Conservation (phyloP, 2,329 filamentous ascomycete genomes). For the Epichloe typhina region DNA sequence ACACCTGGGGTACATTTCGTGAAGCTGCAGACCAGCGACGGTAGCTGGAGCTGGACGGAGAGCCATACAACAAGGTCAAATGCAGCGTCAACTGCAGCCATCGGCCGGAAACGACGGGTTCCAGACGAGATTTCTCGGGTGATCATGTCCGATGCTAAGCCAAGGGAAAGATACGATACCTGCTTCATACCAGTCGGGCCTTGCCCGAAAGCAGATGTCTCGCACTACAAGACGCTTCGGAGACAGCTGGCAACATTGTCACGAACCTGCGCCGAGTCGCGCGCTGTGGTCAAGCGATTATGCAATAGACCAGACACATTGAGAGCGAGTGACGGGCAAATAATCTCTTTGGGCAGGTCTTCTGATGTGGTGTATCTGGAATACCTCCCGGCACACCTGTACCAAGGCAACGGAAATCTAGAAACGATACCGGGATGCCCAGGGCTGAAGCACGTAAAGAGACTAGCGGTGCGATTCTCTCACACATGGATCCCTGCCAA, state of each 20-base stretch:
- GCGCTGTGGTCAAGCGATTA: conserved; percentile 10
- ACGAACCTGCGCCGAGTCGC: conserved; percentile 16
- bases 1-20: conserved; percentile 24
- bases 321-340: conserved; percentile 13
- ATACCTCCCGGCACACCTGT: conserved; percentile 18
- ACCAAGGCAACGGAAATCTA: conserved; percentile 15
- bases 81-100: too few species aligned
- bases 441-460: conserved; percentile 21
- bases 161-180: conserved; percentile 10
- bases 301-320: conserved; percentile 12
- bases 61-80: background rate
- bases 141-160: conserved; percentile 12
- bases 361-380: conserved; percentile 22
- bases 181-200: conserved; percentile 11
- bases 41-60: conserved; percentile 13
- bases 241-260: conserved; percentile 15
- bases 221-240: conserved; percentile 18
- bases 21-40: conserved; percentile 13
- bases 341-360: conserved; percentile 17
- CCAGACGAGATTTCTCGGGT: conserved; percentile 13
- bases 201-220: conserved; percentile 17
- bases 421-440: conserved; percentile 14
- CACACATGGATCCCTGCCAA: conserved; percentile 26
- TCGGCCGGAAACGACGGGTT: conserved; percentile 6
- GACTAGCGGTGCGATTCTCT: conserved; percentile 29